A percentile compares a stretch with the other conserved stretches of the same genome.
Evolutionary conservation across 1,284 basidiomycete genomes (phyloP).

Genomic region (Takashimella tepidaria): DNA sequence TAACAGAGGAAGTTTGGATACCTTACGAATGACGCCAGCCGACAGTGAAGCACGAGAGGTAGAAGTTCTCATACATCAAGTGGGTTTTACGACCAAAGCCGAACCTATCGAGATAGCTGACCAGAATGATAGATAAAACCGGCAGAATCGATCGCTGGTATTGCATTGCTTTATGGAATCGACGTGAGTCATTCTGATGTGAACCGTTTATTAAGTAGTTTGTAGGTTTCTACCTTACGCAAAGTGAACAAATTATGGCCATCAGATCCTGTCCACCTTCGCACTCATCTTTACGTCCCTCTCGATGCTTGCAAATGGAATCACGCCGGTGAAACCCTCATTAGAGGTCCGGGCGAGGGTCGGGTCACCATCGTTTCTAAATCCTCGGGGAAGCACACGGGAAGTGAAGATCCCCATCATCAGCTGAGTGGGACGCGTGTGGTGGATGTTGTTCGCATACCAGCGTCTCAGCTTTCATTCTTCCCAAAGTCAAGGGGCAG

Average conservation of each 20-base stretch:
- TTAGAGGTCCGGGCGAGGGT: slow-evolving; percentile 39
- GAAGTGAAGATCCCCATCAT: not conserved
- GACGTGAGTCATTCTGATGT: slow-evolving; percentile 58
- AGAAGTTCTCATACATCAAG: slow-evolving; percentile 50
- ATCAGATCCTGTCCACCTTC: slow-evolving; percentile 79
- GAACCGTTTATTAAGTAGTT: slow-evolving; percentile 41
- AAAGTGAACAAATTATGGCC: slow-evolving; percentile 85
- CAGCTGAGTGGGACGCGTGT: slow-evolving; percentile 10
- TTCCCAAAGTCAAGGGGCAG: slow-evolving; percentile 28
- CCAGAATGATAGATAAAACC: slow-evolving; percentile 54
- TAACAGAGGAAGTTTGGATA: slow-evolving; percentile 32
- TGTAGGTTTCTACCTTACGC: slow-evolving; percentile 62
- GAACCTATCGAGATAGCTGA: not conserved
- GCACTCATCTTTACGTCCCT: slow-evolving; percentile 75
- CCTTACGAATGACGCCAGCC: slow-evolving; percentile 24
- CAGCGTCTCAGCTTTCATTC: slow-evolving; percentile 43
- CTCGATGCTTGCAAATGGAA: slow-evolving; percentile 48
- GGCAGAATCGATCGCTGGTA: slow-evolving; percentile 72
- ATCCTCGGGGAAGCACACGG: not conserved
- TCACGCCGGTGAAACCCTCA: slow-evolving; percentile 36
- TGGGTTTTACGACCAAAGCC: slow-evolving; percentile 16
- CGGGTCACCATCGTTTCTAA: slow-evolving; percentile 39
- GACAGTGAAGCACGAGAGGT: slow-evolving; percentile 27
- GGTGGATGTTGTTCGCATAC: slow-evolving; percentile 41
- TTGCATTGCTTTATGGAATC: slow-evolving; percentile 81